Evolutionary conservation across 768 basidiomycete species (phyloP), one percentile per base, ranked within the genome.

Genomic region (Lactarius akahatsu): DNA sequence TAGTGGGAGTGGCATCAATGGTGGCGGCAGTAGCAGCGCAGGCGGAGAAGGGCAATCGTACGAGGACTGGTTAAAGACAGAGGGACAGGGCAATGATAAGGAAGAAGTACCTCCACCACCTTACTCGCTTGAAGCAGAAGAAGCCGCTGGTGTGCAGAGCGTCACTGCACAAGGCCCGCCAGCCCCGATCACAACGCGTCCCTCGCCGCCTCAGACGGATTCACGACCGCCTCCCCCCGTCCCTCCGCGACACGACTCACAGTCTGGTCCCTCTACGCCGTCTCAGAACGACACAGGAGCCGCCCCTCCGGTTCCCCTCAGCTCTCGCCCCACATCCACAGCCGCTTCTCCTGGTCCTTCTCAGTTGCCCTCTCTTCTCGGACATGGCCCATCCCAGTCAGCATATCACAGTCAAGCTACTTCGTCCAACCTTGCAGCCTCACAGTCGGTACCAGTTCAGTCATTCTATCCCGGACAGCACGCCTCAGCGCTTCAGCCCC

Each of bases 31-130:
- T 9, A 40, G 56, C 11, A 11, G 56, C 55, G 18, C 56, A 26
- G 45, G 66, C 63, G 59, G 70, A 69, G 50, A 69, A 40, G 72
- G 63, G 34, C 70, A 70, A 40, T 61, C 75, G 4, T 83, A 85
- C 69, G 76, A 83, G 40, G 79, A 80, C 61, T 88, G 85, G 86
- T 73, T 83, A 28, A 71, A 71, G 64, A 68, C 74, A 18, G 65
- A 70, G 7, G 82, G 82, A 73, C 62, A 57, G 30, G 81, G 80
- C 67, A 78, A 78, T 18, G 77, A 77, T 34, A 75, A 75, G 57
- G 83, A 84, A 30, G 87, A 86, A 11, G 76, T 75, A 2, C 88
- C 90, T 0, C 89, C 91, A 1, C 88, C 88, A 11, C 88, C 90
- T 23, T 91, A 92, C 71, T 81, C 84, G 18, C 77, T 87, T 26